Evolutionary conservation across 441 rosid species (phyloP).

Genomic region (Omphalea diandra): DNA sequence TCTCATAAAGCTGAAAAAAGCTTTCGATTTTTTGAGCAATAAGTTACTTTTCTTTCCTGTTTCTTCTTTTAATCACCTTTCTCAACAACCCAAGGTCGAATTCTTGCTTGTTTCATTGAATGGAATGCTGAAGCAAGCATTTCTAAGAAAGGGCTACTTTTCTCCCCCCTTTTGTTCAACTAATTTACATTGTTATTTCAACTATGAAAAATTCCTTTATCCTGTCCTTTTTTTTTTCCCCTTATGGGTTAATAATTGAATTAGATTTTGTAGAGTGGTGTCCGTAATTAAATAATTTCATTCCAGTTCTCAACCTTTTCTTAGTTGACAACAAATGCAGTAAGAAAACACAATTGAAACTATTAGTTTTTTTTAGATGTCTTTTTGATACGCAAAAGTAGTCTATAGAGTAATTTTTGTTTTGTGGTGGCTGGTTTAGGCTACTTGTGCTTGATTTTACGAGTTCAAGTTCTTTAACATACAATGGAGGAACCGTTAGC

Average conservation of each 20-base stretch:
- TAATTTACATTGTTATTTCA: background rate
- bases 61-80: conserved; percentile 2
- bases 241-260: background rate
- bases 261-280: background rate
- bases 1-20: background rate
- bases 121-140: background rate
- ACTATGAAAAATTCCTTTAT: background rate
- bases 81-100: conserved; percentile 7
- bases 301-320: background rate
- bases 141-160: background rate
- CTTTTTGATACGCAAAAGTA: too few species aligned
- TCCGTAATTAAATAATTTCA: background rate
- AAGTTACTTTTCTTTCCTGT: background rate
- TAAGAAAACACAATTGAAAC: conserved; percentile 1
- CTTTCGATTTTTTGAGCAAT: background rate
- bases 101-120: conserved; percentile 10
- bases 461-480: conserved; percentile 28
- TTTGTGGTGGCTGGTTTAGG: conserved; percentile 25
- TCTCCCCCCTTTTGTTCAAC: background rate
- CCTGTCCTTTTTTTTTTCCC: background rate
- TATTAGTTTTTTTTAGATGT: conserved; percentile 22
- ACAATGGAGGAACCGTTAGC: conserved; percentile 61
- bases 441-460: conserved; percentile 24
- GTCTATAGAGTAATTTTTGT: too few species aligned
- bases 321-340: background rate